Evolutionary conservation across 352 stramenopile species (phyloP).

Genomic region (Thraustotheca clavata): DNA sequence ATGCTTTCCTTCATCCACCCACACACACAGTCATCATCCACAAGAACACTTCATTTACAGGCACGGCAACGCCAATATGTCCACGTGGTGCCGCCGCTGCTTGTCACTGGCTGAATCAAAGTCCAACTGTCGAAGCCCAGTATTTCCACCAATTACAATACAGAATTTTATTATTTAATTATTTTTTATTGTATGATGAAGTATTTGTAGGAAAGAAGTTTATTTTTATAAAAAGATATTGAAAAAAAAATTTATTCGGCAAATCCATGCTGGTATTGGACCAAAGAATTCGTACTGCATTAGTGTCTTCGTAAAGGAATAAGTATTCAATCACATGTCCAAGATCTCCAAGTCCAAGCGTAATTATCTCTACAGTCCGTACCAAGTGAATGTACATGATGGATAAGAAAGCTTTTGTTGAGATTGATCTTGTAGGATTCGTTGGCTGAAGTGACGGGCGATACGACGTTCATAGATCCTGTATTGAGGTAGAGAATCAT

Average conservation of each 20-base stretch:
- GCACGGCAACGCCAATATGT: no score
- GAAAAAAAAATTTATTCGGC: background rate
- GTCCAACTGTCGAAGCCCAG: background rate
- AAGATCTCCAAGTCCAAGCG: slow-evolving; percentile 21
- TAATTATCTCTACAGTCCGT: slow-evolving; percentile 20
- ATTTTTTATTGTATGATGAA: background rate
- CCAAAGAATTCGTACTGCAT: background rate
- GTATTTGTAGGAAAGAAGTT: background rate
- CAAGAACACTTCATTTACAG: no score
- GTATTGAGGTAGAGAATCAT: slow-evolving; percentile 15
- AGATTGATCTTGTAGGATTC: background rate
- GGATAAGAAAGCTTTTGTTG: background rate
- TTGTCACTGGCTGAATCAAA: background rate
- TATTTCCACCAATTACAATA: background rate
- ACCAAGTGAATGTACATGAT: background rate
- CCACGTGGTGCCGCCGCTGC: background rate
- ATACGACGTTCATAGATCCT: slow-evolving; percentile 5
- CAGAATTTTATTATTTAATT: background rate
- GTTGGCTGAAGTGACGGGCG: background rate
- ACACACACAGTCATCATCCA: no score
- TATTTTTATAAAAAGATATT: background rate
- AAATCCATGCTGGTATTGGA: background rate
- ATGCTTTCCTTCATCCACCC: no score
- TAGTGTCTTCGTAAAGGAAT: background rate
- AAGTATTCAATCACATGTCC: slow-evolving; percentile 18